Evolutionary conservation across 2,329 filamentous ascomycete genomes (phyloP).

Genomic region (Trichoderma oligosporum): DNA sequence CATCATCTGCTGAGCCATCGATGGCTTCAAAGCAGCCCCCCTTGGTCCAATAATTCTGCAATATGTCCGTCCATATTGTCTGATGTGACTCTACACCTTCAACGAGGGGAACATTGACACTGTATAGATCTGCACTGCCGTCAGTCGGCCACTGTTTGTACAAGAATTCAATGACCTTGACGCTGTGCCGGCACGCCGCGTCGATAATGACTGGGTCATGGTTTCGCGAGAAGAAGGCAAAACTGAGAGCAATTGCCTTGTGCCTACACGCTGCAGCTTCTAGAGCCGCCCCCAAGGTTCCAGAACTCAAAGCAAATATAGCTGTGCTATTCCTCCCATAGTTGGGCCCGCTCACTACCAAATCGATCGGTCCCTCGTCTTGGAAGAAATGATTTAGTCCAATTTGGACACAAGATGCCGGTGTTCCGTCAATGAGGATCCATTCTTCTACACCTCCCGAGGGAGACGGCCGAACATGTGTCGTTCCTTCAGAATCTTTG

Average conservation of each 20-base stretch:
- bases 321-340: constrained; percentile 80
- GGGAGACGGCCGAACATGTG: constrained; percentile 55
- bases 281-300: constrained; percentile 72
- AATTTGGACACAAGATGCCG: constrained; percentile 77
- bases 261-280: constrained; percentile 70
- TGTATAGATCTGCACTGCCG: constrained; percentile 74
- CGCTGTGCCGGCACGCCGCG: constrained; percentile 69
- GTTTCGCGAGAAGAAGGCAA: constrained; percentile 81
- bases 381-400: constrained; percentile 76
- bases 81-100: constrained; percentile 68
- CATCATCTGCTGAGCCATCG: constrained; percentile 60
- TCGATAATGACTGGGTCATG: constrained; percentile 80
- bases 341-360: constrained; percentile 77
- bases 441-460: constrained; percentile 65
- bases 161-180: constrained; percentile 75
- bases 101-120: constrained; percentile 82
- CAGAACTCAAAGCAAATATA: constrained; percentile 72
- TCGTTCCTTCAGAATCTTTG: constrained; percentile 57
- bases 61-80: constrained; percentile 77
- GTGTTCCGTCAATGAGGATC: constrained; percentile 77
- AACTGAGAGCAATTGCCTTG: constrained; percentile 77
- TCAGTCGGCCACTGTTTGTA: constrained; percentile 68
- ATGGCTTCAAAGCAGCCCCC: constrained; percentile 84
- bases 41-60: constrained; percentile 87
- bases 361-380: constrained; percentile 66